phyloP scores from a whole-genome alignment of 192 early-diverging fungal species.

The Coemansia aciculifera region DNA sequence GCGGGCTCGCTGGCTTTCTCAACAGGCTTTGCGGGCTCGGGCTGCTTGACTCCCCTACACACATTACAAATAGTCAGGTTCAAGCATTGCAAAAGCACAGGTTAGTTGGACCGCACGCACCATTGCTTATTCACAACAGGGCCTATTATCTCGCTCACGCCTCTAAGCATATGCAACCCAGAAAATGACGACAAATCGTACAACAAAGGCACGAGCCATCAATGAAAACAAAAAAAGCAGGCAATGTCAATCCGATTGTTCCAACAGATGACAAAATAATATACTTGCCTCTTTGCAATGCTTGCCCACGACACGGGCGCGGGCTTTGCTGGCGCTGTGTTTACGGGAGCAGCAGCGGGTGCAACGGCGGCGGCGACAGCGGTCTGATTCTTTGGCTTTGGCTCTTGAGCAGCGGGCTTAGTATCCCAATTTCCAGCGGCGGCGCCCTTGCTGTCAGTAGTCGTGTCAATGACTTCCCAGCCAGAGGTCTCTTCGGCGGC shows the following conservation, averaged over 20 bases:
- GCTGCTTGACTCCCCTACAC: slow-evolving; percentile 49
- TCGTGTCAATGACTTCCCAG: slow-evolving; percentile 35
- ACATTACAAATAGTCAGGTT: not conserved
- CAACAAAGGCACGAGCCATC: not conserved
- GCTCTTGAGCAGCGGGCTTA: slow-evolving; percentile 16
- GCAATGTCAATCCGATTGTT: slow-evolving; percentile 10
- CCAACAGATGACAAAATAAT: not conserved
- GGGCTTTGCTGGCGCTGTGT: slow-evolving; percentile 42
- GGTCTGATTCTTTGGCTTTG: slow-evolving; percentile 17
- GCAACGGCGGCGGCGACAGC: slow-evolving; percentile 6
- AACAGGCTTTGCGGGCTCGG: slow-evolving; percentile 34
- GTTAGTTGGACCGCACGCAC: not conserved
- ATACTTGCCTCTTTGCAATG: slow-evolving; percentile 54
- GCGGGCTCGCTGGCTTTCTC: slow-evolving; percentile 16
- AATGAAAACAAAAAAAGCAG: not conserved
- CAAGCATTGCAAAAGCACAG: not conserved
- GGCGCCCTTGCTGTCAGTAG: slow-evolving; percentile 12
- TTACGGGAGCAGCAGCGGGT: slow-evolving; percentile 20
- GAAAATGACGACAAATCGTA: not conserved
- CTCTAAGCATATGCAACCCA: not conserved
- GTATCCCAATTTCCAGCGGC: slow-evolving; percentile 20
- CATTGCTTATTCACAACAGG: not conserved
- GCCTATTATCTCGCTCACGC: not conserved
- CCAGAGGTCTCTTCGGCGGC: slow-evolving; percentile 19
- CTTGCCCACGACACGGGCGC: slow-evolving; percentile 57